Conservation (phyloP, 2,329 filamentous ascomycete species). For the Colletotrichum zoysiae region DNA sequence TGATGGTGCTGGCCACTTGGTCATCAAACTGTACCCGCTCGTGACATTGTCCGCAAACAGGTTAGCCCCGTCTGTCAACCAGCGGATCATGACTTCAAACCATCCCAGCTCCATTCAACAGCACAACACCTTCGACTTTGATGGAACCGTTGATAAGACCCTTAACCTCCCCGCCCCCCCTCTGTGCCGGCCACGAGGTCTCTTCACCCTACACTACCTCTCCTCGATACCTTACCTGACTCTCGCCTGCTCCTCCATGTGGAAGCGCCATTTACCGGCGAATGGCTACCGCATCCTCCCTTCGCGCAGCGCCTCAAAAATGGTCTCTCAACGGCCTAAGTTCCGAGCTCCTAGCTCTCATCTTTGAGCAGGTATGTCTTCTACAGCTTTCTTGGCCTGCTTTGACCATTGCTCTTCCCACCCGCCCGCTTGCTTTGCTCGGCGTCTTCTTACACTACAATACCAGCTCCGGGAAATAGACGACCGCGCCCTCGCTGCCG, state of each 20-base stretch:
- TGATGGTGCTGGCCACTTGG: constrained; percentile 35
- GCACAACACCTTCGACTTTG: constrained; percentile 26
- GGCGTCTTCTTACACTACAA: constrained; percentile 30
- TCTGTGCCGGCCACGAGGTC: constrained; percentile 12
- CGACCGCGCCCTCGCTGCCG: constrained; percentile 48
- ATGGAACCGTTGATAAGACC: constrained; percentile 42
- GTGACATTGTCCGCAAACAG: constrained; percentile 44
- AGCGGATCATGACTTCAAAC: constrained; percentile 42
- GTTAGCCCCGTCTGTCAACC: constrained; percentile 43
- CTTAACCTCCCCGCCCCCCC: constrained; percentile 19
- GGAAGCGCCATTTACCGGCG: constrained; percentile 41
- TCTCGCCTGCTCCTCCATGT: constrained; percentile 38
- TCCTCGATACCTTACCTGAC: constrained; percentile 27
- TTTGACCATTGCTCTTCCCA: neutral
- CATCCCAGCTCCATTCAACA: constrained; percentile 39
- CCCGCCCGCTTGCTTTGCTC: neutral
- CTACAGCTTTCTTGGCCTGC: neutral
- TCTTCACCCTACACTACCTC: constrained; percentile 9
- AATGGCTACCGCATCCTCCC: constrained; percentile 44
- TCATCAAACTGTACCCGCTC: constrained; percentile 40
- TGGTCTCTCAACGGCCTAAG: constrained; percentile 54
- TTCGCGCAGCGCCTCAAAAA: constrained; percentile 37
- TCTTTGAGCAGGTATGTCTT: constrained; percentile 56
- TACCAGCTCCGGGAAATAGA: constrained; percentile 56
- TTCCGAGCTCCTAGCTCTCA: constrained; percentile 57